Evolutionary conservation across 164 flowering plant genomes (phyloP), one percentile per base, ranked within the genome.

Genomic region (Annona squamosa): DNA sequence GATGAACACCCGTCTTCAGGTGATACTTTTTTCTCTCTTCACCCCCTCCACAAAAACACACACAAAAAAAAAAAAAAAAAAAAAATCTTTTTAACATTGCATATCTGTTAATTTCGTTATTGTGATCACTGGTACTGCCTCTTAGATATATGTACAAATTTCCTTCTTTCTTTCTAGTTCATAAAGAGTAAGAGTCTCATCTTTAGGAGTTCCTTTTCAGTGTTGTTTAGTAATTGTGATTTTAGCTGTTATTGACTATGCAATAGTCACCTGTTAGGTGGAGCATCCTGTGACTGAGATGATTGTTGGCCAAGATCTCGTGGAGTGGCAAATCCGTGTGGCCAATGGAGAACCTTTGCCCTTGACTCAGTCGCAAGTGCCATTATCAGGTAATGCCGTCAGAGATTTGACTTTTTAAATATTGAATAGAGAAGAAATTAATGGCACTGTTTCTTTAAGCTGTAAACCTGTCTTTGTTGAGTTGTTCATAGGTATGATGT

Each of bases 1-100:
- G 87, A 96, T 96, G 99, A 96, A 96, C 76, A 96, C 98, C 69
- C 97, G 98, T 66, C 94, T 96, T 77, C 99, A 96, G 99, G 99
- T 93, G 69, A 18, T 72, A 37, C 5, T 5, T 45, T 48, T 9
- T 42, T 5, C 17, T 5, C 64, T 7, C 16, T 61, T 61, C 64
- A 48, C 37, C 52, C 46, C 18, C 18, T 65, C 48, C 46, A n/a
- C 18, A 26, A 68, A 26, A 26, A 26, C 0, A 26, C 0, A 26
- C 46, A n/a, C 18, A 26, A 68, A 26, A 26, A 26, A 26, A 26
- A 26, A 26, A 26, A 26, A 26, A 26, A 26, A 26, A 26, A 26
- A 26, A 26, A 26, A 26, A 26, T 26, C 37, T 26, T 26, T 26
- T 26, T n/a, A 6, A n/a, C 19, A 46, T n/a, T 45, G 5, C 19